Evolutionary conservation across 306 rosid species (phyloP).

Genomic region (Cucumis sativus): DNA sequence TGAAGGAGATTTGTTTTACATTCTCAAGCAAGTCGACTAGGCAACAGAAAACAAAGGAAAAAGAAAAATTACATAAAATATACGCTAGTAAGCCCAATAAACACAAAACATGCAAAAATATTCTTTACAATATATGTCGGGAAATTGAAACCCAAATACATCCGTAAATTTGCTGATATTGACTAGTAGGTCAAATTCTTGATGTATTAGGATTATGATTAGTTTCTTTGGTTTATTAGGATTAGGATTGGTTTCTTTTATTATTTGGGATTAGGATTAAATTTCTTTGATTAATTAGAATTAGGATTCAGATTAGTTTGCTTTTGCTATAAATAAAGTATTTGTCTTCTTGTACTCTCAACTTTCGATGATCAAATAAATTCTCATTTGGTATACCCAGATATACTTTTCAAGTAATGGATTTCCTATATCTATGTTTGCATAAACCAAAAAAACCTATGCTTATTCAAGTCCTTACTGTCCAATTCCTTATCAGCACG

Average conservation of each 20-base stretch:
- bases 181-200: too few relatives aligned
- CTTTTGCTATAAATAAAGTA: too few relatives aligned
- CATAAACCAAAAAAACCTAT: background rate
- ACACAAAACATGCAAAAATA: background rate
- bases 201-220: too few relatives aligned
- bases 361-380: too few relatives aligned
- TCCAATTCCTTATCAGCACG: constrained; percentile 23
- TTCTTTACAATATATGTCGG: background rate
- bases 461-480: constrained; percentile 29
- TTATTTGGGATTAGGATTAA: too few relatives aligned
- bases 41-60: constrained; percentile 14
- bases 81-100: constrained; percentile 1
- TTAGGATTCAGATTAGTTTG: too few relatives aligned
- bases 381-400: too few relatives aligned
- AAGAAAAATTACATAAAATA: background rate
- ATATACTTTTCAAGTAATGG: background rate
- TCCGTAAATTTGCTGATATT: background rate
- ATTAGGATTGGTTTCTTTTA: too few relatives aligned
- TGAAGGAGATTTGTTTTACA: constrained; percentile 44
- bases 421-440: background rate
- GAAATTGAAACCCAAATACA: background rate
- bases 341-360: too few relatives aligned
- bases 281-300: too few relatives aligned
- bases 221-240: too few relatives aligned
- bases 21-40: constrained; percentile 40